Conservation (phyloP, 1,139 yeast genomes). For the Taphrina wiesneri region DNA sequence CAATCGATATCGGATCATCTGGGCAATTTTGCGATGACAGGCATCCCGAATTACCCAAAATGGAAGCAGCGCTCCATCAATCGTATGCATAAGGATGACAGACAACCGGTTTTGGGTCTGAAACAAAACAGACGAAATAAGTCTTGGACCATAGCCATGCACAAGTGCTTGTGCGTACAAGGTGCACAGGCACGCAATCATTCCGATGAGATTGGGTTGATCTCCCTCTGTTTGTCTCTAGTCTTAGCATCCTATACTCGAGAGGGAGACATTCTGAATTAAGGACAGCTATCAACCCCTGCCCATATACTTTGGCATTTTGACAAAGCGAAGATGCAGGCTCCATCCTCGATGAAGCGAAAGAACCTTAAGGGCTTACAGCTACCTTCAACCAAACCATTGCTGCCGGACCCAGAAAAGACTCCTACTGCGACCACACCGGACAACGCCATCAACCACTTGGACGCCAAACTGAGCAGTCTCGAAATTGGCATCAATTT, state of each 20-base stretch:
- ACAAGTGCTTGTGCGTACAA: not conserved
- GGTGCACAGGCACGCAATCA: not conserved
- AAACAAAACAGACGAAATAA: not conserved
- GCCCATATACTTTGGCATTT: not conserved
- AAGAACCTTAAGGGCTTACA: conserved; percentile 73
- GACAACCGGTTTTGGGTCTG: not conserved
- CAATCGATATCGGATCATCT: not conserved
- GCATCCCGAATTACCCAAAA: not conserved
- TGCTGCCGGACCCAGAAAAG: conserved; percentile 38
- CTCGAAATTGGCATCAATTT: conserved; percentile 55
- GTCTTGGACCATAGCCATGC: not conserved
- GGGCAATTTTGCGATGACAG: not conserved
- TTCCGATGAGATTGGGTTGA: not conserved
- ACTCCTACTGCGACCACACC: conserved; percentile 37
- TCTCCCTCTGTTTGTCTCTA: not conserved
- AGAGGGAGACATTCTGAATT: no score
- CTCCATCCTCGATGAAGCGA: conserved; percentile 64
- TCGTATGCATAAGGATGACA: not conserved
- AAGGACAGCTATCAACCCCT: no score
- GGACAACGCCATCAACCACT: conserved; percentile 38
- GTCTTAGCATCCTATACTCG: not conserved
- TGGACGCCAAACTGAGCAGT: conserved; percentile 44
- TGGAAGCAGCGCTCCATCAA: not conserved
- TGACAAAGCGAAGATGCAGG: conserved; percentile 41
- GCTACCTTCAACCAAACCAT: conserved; percentile 49